Base-by-base conservation (phyloP, 768 basidiomycete species). In the Pisolithus albus region DNA sequence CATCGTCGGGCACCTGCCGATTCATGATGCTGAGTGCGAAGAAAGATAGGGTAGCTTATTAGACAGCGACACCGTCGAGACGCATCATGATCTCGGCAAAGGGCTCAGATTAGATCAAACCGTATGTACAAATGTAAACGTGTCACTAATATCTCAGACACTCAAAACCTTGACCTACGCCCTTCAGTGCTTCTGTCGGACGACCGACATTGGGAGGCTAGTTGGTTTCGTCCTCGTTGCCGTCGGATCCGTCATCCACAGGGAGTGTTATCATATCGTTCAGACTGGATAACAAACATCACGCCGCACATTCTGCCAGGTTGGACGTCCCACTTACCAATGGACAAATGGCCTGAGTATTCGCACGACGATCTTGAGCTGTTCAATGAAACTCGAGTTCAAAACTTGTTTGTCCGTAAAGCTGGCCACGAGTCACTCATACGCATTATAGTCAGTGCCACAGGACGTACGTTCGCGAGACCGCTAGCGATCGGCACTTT, bases 331-430 rank as follows among this genome's bases (percentile, higher is more conserved):
- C 1, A 64, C 79, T 55, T 53, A 86, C 88, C 83, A 84, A 60
- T 88, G 87, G 2, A 93, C 86, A 51, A 96, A 83, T 0, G 92
- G 92, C 47, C 72, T 72, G 60, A 85, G 72, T 1, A 88, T 72
- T 21, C 59, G 65, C 5, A 76, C 79, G 8, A 86, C 72, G 1
- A 75, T 62, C 23, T 75, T 72, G 5, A 95, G 63, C 23, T 75
- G 74, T 34, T 84, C 77, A 47, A 79, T 78, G 66, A 93, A 95
- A 36, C 79, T 49, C 0, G 79, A 74, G 3, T 69, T 64, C 1
- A 90, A 68, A 3, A 91, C 91, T 60, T 92, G 79, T 18, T 76
- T 74, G 62, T 94, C 92, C 1, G 72, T 72, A 65, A 93, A 92
- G 46, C 88, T 88, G 54, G 45, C 28, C 36, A 51, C 37, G 4